Conservation (phyloP, 805 yeast genomes). For the Saturnispora galanensis region DNA sequence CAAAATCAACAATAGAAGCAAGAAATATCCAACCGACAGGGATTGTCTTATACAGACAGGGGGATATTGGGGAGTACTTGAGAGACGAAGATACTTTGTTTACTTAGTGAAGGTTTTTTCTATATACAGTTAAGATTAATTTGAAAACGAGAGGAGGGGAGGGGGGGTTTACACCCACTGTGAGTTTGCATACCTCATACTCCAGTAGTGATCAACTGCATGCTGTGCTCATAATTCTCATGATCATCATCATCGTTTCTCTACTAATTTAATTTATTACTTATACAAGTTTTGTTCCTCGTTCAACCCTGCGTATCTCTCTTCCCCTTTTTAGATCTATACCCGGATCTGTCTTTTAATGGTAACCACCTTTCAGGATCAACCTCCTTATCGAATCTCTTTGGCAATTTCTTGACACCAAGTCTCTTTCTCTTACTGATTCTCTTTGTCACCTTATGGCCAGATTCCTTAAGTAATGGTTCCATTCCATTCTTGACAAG, state of each 20-base stretch:
- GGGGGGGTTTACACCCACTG: too few relatives aligned
- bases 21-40: constrained; percentile 86
- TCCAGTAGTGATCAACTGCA: too few relatives aligned
- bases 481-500: constrained; percentile 23
- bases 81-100: constrained; percentile 97
- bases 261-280: too few relatives aligned
- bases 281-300: constrained; percentile 1
- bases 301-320: constrained; percentile 55
- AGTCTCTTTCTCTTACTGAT: constrained; percentile 13
- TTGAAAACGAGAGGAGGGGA: not conserved
- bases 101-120: constrained; percentile 35
- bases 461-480: constrained; percentile 18
- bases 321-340: constrained; percentile 68
- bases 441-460: constrained; percentile 1
- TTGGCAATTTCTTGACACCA: constrained; percentile 20
- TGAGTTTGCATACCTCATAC: too few relatives aligned
- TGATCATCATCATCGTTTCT: too few relatives aligned
- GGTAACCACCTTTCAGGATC: constrained; percentile 91
- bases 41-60: constrained; percentile 92
- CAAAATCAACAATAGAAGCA: constrained; percentile 83
- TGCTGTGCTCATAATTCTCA: too few relatives aligned
- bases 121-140: too few relatives aligned
- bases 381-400: constrained; percentile 22
- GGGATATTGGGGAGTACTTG: constrained; percentile 94
- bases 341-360: constrained; percentile 71